Conservation (phyloP, 2,329 filamentous ascomycete genomes). For the Saccharata proteae region DNA sequence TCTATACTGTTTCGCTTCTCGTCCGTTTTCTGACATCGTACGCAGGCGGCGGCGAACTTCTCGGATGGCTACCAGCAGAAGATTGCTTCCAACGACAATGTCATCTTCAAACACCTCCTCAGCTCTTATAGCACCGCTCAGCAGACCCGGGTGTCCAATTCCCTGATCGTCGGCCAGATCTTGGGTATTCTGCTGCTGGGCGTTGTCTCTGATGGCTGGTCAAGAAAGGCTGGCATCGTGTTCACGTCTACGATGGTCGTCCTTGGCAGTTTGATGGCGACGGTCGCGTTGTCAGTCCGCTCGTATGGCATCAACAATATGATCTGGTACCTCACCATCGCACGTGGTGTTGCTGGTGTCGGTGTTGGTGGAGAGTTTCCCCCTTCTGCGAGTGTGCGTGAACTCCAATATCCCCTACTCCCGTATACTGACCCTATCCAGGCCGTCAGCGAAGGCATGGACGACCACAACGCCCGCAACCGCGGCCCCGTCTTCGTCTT, state of each 20-base stretch:
- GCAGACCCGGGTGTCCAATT: slow-evolving; percentile 12
- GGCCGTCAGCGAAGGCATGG: slow-evolving; percentile 25
- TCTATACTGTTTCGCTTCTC: too few relatives aligned
- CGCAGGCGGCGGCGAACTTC: slow-evolving; percentile 2
- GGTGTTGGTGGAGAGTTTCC: slow-evolving; percentile 20
- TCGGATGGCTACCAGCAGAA: slow-evolving; percentile 4
- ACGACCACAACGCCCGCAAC: slow-evolving; percentile 36
- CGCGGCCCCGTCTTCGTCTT: slow-evolving; percentile 3
- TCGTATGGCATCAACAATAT: slow-evolving; percentile 28
- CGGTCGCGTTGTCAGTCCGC: slow-evolving; percentile 24
- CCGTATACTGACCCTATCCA: slow-evolving; percentile 40
- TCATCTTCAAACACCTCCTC: slow-evolving; percentile 4
- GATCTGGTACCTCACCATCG: slow-evolving; percentile 32
- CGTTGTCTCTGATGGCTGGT: slow-evolving; percentile 19
- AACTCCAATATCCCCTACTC: slow-evolving; percentile 14
- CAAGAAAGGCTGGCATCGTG: slow-evolving; percentile 21
- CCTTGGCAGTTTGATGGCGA: slow-evolving; percentile 23
- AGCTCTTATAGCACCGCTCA: slow-evolving; percentile 2
- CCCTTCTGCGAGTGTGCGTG: slow-evolving; percentile 1
- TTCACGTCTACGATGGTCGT: slow-evolving; percentile 20
- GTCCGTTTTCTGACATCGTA: background rate
- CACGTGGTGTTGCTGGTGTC: slow-evolving; percentile 33
- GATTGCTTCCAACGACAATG: slow-evolving; percentile 1
- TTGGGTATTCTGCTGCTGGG: slow-evolving; percentile 23
- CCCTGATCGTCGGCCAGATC: slow-evolving; percentile 20